phyloP scores from a whole-genome alignment of 2,329 filamentous ascomycete genomes.

The Ophidiomyces ophidiicola region DNA sequence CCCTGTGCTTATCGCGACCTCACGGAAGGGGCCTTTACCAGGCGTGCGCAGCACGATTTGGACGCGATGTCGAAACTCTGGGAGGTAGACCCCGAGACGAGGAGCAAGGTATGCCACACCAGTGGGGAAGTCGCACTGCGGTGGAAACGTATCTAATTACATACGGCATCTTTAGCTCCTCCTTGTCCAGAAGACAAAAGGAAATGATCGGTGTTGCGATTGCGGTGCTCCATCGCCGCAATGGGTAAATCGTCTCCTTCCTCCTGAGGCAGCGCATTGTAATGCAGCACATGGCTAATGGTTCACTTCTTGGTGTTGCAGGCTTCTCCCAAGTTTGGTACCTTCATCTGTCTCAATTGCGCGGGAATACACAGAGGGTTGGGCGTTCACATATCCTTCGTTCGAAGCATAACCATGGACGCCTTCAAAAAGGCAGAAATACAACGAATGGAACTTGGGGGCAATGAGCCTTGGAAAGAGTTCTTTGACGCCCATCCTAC shows the following conservation, averaged over 20 bases:
- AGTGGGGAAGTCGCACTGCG: background rate
- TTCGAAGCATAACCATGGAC: slow-evolving; percentile 96
- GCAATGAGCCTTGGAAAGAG: slow-evolving; percentile 72
- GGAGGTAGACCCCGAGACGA: slow-evolving; percentile 97
- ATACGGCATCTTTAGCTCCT: slow-evolving; percentile 50
- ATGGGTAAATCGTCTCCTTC: slow-evolving; percentile 55
- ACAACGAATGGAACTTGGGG: slow-evolving; percentile 81
- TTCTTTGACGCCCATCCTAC: slow-evolving; percentile 70
- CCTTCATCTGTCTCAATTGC: slow-evolving; percentile 96
- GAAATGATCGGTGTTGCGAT: slow-evolving; percentile 86
- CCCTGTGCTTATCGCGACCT: background rate
- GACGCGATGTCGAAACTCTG: slow-evolving; percentile 61
- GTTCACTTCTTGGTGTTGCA: slow-evolving; percentile 23
- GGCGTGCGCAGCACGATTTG: background rate
- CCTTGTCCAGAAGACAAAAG: slow-evolving; percentile 77
- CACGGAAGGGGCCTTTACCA: background rate
- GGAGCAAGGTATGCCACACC: slow-evolving; percentile 60
- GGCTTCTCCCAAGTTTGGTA: slow-evolving; percentile 86
- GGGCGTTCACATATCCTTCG: slow-evolving; percentile 96
- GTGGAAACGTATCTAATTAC: slow-evolving; percentile 6
- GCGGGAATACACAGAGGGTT: slow-evolving; percentile 88
- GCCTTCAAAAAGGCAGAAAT: slow-evolving; percentile 91
- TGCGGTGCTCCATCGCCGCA: slow-evolving; percentile 91
- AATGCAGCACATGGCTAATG: slow-evolving; percentile 7
- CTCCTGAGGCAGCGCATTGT: background rate